Evolutionary conservation across 257 asterid genomes (phyloP).

Genomic region (Salvia hispanica): DNA sequence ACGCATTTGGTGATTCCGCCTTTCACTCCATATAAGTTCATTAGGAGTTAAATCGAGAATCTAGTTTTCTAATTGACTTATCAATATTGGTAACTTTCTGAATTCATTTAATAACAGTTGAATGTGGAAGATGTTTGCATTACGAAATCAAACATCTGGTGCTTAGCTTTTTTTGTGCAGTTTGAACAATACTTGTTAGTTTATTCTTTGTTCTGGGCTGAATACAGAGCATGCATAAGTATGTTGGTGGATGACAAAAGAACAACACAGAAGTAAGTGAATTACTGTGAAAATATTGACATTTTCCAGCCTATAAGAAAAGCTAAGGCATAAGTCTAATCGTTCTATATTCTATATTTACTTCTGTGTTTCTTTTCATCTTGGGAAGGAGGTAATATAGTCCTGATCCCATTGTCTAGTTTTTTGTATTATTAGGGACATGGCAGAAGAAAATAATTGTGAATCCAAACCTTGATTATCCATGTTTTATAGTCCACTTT

Average conservation of each 20-base stretch:
- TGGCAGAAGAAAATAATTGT: constrained; percentile 10
- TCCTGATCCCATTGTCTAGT: background rate
- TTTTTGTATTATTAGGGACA: too few species aligned
- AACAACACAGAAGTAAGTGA: too few species aligned
- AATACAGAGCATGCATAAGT: background rate
- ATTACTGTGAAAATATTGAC: background rate
- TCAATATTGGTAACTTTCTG: background rate
- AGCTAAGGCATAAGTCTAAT: background rate
- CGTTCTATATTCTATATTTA: background rate
- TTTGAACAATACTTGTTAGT: background rate
- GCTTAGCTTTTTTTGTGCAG: background rate
- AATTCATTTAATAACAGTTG: background rate
- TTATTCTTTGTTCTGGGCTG: background rate
- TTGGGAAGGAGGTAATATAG: background rate
- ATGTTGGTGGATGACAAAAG: background rate
- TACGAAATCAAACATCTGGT: background rate
- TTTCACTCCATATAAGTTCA: background rate
- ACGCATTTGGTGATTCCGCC: too few species aligned
- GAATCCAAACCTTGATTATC: constrained; percentile 4
- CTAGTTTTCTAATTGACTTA: background rate
- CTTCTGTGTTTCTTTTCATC: background rate
- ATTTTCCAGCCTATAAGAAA: background rate
- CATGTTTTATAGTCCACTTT: background rate
- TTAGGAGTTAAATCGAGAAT: constrained; percentile 1
- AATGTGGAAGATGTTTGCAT: background rate